Evolutionary conservation across 306 rosid species (phyloP), one percentile per base, ranked within the genome.

Genomic region (Dalbergia cochinchinensis): DNA sequence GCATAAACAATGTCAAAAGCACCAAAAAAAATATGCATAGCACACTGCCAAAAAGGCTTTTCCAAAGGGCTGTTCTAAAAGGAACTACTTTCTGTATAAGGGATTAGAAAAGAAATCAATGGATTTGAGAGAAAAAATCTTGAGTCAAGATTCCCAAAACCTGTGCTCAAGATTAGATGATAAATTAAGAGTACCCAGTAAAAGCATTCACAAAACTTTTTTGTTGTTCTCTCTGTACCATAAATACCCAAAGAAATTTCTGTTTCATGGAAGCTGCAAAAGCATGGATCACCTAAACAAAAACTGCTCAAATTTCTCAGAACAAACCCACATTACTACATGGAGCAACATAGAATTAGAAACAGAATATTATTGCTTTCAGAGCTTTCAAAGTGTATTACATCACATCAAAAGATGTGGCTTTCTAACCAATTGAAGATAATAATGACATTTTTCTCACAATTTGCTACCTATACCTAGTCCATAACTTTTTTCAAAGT

Each of bases 381-480:
- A 55, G 13, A 53, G 65, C 65, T 74, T 74, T 45, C 0, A 45
- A 73, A 74, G 31, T 63, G 6, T 3, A 74, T 42, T 58, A 42
- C 37, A 11, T 34, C 34, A 7, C 53, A 72, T 35, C 37, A 55
- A 72, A 72, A 35, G 35, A 54, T 11, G 34, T 16, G 20, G 77
- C 70, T 61, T 33, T 69, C 22, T 37, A 65, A 63, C 20, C 39
- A 60, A 51, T 65, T 8, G 14, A 37, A 63, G 59, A 50, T 20
- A 78, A 39, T 15, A 37, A 54, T 7, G 26, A 19, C 69, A 44
- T 57, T 68, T 44, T 67, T 41, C 59, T 18, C 50, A 31, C 7
- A 50, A 20, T 42, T 78, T 33, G 77, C 63, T 78, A 67, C 39
- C n/a, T 26, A n/a, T 20, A 65, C 19, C 53, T 57, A 73, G 41